Conservation (phyloP, 1,284 basidiomycete genomes). For the Cronartium quercuum region DNA sequence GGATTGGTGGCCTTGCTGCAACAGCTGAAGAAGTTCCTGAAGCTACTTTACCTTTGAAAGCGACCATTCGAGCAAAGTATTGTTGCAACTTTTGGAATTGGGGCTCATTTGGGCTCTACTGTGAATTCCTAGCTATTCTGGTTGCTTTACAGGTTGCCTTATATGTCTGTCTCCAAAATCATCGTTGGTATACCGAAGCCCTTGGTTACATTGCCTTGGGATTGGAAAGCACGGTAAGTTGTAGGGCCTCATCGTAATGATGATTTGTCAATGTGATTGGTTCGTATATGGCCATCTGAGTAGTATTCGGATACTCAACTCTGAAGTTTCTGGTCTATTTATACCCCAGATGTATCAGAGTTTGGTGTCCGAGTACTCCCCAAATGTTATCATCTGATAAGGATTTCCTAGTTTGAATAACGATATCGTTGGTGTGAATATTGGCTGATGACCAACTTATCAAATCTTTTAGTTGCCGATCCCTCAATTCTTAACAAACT, state of each 20-base stretch:
- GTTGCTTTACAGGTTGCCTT: conserved; percentile 50
- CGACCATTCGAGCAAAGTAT: neutral
- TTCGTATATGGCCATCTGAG: too few species aligned
- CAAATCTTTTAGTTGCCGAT: conserved; percentile 50
- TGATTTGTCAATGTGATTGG: too few species aligned
- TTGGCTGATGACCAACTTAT: neutral
- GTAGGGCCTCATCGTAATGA: neutral
- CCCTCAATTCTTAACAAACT: conserved; percentile 55
- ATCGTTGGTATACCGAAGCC: conserved; percentile 45
- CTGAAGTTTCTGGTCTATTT: too few species aligned
- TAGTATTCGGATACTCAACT: too few species aligned
- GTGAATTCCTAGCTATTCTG: conserved; percentile 53
- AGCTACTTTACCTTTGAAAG: neutral
- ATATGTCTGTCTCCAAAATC: conserved; percentile 45
- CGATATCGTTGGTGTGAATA: neutral
- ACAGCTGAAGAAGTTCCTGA: conserved; percentile 12
- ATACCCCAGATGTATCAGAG: too few species aligned
- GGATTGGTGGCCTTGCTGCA: conserved; percentile 38
- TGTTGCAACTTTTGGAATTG: conserved; percentile 43
- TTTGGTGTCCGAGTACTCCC: too few species aligned
- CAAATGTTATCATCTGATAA: neutral
- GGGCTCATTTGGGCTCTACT: conserved; percentile 45
- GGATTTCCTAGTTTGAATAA: neutral
- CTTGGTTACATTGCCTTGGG: conserved; percentile 55
- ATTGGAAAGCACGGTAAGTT: conserved; percentile 52